These are phyloP conservation scores for Phytophthora kernoviae DNA, from an alignment of 352 stramenopile species.

Conservation along the genomic window DNA sequence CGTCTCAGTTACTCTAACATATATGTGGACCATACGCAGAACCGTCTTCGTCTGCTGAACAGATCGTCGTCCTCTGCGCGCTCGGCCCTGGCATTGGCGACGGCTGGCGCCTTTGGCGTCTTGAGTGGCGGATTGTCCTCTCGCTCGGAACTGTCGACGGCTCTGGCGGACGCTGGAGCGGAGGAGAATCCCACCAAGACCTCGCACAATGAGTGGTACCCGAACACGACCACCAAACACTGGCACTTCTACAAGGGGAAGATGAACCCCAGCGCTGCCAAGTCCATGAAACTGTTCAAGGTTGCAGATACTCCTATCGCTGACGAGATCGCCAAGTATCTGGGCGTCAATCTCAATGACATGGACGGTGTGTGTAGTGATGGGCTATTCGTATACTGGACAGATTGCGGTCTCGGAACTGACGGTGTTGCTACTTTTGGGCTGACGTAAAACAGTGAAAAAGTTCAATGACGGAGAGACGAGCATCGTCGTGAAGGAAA, in stretches of 20 bases:
- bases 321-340: conserved; percentile 82
- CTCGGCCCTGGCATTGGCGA: conserved; percentile 31
- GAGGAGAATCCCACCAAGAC: conserved; percentile 9
- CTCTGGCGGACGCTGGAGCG: conserved; percentile 9
- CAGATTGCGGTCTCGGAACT: not conserved
- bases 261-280: conserved; percentile 79
- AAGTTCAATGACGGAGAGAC: conserved; percentile 89
- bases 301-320: conserved; percentile 86
- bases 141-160: conserved; percentile 11
- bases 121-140: conserved; percentile 33
- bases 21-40: conserved; percentile 28
- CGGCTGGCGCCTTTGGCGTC: conserved; percentile 43
- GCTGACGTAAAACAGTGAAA: conserved; percentile 41
- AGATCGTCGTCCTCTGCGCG: conserved; percentile 14
- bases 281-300: conserved; percentile 91
- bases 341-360: conserved; percentile 79
- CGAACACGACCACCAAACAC: conserved; percentile 86
- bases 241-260: conserved; percentile 91
- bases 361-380: conserved; percentile 51
- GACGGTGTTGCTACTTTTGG: conserved; percentile 1
- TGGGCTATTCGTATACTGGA: not conserved
- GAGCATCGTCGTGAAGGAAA: conserved; percentile 74
- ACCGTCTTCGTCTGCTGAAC: conserved; percentile 35
- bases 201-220: conserved; percentile 59
- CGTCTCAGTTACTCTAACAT: conserved; percentile 1